A percentile compares a stretch with the other conserved stretches of the same genome.
Conservation (phyloP, 352 stramenopile species). For the Pilasporangium apinafurcum region DNA sequence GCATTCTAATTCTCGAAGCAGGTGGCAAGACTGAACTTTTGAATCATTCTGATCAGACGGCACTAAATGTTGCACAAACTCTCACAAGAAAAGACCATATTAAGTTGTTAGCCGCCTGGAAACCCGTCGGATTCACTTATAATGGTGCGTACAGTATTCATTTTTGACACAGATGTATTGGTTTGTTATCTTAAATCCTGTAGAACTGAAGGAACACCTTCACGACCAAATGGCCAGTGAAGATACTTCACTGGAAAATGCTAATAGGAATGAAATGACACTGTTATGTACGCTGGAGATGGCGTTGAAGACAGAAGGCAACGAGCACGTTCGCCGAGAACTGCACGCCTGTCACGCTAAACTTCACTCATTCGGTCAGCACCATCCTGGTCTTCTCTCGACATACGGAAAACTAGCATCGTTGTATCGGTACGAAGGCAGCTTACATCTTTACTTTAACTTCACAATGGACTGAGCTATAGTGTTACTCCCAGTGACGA, state of each 20-base stretch:
- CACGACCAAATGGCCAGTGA: slow-evolving; percentile 6
- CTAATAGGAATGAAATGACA: too few species aligned
- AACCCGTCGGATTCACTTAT: slow-evolving; percentile 23
- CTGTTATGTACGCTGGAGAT: too few species aligned
- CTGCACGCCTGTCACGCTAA: slow-evolving; percentile 54
- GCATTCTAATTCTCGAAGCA: slow-evolving; percentile 49
- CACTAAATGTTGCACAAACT: slow-evolving; percentile 26
- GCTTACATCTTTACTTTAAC: neutral
- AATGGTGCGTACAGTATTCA: slow-evolving; percentile 44
- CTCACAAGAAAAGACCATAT: slow-evolving; percentile 30
- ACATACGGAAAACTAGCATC: slow-evolving; percentile 31
- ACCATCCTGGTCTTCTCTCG: slow-evolving; percentile 20
- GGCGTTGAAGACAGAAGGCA: neutral
- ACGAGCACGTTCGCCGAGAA: slow-evolving; percentile 37
- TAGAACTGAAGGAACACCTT: slow-evolving; percentile 25
- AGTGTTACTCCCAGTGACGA: slow-evolving; percentile 6
- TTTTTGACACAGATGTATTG: too few species aligned
- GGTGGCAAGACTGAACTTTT: slow-evolving; percentile 15
- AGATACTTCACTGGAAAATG: slow-evolving; percentile 2
- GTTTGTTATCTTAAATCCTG: neutral
- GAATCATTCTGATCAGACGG: slow-evolving; percentile 28
- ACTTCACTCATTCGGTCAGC: slow-evolving; percentile 21
- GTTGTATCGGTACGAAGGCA: slow-evolving; percentile 24
- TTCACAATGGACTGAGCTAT: neutral
- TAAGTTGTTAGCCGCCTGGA: slow-evolving; percentile 40